Conservation (phyloP, 441 rosid genomes). For the Gossypium laxum region DNA sequence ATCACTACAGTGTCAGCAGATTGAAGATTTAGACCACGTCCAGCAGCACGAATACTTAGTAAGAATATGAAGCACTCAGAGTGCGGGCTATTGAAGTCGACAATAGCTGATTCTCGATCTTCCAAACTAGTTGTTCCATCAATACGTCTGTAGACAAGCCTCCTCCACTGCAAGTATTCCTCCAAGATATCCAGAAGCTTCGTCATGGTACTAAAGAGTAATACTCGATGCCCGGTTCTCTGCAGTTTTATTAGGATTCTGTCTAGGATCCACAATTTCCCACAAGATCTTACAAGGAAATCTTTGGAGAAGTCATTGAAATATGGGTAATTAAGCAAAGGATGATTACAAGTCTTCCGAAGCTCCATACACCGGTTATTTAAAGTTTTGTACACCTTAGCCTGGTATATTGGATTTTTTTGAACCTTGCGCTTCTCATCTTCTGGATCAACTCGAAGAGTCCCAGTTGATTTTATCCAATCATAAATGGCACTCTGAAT, state of each 20-base stretch:
- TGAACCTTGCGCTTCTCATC: conserved; percentile 71
- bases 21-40: conserved; percentile 98
- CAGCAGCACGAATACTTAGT: conserved; percentile 98
- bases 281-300: conserved; percentile 90
- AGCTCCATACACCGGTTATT: conserved; percentile 99
- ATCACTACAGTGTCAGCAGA: conserved; percentile 96
- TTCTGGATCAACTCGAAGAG: conserved; percentile 93
- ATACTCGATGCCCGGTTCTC: conserved; percentile 88
- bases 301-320: conserved; percentile 75
- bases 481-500: conserved; percentile 93
- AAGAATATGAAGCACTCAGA: conserved; percentile 92
- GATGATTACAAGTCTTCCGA: conserved; percentile 93
- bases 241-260: conserved; percentile 89
- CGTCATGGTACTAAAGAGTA: conserved; percentile 99
- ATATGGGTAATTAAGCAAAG: conserved; percentile 93
- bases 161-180: conserved; percentile 94
- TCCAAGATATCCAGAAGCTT: conserved; percentile 95
- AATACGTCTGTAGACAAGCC: conserved; percentile 81
- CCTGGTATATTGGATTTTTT: conserved; percentile 73
- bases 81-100: conserved; percentile 72
- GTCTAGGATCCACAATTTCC: conserved; percentile 91
- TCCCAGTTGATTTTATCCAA: conserved; percentile 97
- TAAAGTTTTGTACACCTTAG: conserved; percentile 61
- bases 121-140: conserved; percentile 99
- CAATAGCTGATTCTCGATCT: conserved; percentile 98